Conservation (phyloP, 768 basidiomycete species). For the Terana coerulea region DNA sequence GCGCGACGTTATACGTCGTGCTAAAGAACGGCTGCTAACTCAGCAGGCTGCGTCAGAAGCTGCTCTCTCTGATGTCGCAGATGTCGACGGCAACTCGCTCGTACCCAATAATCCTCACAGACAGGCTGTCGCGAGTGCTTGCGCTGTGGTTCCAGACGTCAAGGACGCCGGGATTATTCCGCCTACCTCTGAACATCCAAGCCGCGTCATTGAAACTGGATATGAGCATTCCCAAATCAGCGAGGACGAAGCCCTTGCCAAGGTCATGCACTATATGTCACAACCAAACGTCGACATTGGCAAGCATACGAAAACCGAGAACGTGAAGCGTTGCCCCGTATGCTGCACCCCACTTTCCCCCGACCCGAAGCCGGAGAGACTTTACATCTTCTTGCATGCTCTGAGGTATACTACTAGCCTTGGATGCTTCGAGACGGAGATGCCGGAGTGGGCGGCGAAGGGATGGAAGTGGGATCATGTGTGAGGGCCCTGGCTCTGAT, state of each 20-base stretch:
- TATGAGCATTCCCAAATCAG: slow-evolving; percentile 40
- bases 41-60: slow-evolving; percentile 34
- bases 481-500: no score
- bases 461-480: slow-evolving; percentile 70
- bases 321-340: slow-evolving; percentile 69
- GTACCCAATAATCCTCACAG: background rate
- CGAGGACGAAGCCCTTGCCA: slow-evolving; percentile 44
- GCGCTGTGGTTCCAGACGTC: background rate
- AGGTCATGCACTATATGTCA: slow-evolving; percentile 16
- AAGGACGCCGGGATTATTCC: background rate
- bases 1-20: slow-evolving; percentile 80
- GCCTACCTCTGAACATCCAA: background rate
- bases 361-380: slow-evolving; percentile 86
- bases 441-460: slow-evolving; percentile 86
- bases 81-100: slow-evolving; percentile 22
- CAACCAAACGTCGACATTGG: background rate
- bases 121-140: no score
- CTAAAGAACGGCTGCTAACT: slow-evolving; percentile 66
- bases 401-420: slow-evolving; percentile 77
- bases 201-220: background rate
- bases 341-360: slow-evolving; percentile 92
- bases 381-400: slow-evolving; percentile 97
- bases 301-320: slow-evolving; percentile 19
- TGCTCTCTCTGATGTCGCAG: slow-evolving; percentile 53
- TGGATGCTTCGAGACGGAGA: slow-evolving; percentile 79